Percentiles rank a stretch among this genome's conserved stretches.
phyloP scores from a whole-genome alignment of 352 stramenopile species.

The Blastocystis sp. region DNA sequence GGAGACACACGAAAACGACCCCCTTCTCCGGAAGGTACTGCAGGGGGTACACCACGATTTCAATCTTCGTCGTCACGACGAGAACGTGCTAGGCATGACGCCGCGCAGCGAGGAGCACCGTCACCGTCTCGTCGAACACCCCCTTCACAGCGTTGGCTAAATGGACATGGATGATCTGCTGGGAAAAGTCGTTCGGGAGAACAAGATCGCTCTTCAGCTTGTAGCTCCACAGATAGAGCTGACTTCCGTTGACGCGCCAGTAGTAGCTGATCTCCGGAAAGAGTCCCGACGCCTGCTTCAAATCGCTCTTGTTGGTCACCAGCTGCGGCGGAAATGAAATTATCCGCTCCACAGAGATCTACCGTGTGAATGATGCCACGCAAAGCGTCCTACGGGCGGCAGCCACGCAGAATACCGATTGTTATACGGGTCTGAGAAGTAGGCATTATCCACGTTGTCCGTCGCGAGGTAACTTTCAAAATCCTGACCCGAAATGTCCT shows the following conservation, averaged over 20 bases:
- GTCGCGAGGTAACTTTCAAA: conserved; percentile 45
- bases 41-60: conserved; percentile 48
- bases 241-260: conserved; percentile 27
- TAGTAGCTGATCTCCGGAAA: conserved; percentile 45
- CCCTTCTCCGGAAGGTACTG: conserved; percentile 10
- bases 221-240: conserved; percentile 48
- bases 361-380: background rate
- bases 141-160: conserved; percentile 6
- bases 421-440: conserved; percentile 60
- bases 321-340: conserved; percentile 31
- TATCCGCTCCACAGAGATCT: conserved; percentile 35
- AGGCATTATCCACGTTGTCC: conserved; percentile 17
- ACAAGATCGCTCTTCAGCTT: conserved; percentile 23
- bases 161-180: conserved; percentile 53
- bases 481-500: conserved; percentile 55
- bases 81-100: conserved; percentile 47
- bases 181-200: conserved; percentile 22
- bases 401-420: conserved; percentile 60
- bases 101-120: background rate
- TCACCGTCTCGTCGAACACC: conserved; percentile 45
- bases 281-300: conserved; percentile 13
- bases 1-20: background rate
- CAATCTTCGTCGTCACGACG: conserved; percentile 23
- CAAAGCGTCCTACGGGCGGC: background rate
- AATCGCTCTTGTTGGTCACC: conserved; percentile 18